Evolutionary conservation across 495 filamentous ascomycete species (phyloP), one percentile per base, ranked within the genome.

Genomic region (Trichocladium uniseriatum): DNA sequence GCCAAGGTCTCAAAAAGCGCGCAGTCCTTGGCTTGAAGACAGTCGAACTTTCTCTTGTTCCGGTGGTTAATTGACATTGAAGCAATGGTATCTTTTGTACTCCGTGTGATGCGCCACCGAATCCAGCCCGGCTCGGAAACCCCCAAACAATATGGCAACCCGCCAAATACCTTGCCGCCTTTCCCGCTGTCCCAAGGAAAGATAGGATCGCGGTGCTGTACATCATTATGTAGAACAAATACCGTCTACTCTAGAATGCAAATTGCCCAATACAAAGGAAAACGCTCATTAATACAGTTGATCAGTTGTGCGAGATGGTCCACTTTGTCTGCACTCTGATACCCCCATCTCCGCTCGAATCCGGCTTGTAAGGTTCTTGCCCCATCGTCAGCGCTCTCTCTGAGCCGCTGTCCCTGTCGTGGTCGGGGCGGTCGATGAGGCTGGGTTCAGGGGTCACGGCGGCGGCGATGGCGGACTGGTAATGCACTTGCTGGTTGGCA

Each of bases 261-360:
- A 22, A 4, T 2, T 11, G n/a, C 15, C 19, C 2, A 29, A 15
- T 29, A 5, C 7, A 40, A 22, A 35, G 22, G 15, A 31, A 42
- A 48, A 29, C 11, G 42, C 29, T 6, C n/a, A 16, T 3, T 15
- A 46, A 20, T 9, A 13, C 22, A 3, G 6, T 2, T 19, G 28
- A 5, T 54, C 31, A 50, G 20, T 50, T 27, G 15, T 38, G 41
- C 9, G 53, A 44, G 36, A 58, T 58, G 19, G 38, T 45, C 55
- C 55, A 58, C 47, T 55, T 55, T 0, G 55, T 58, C 27, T 54
- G 49, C 47, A 58, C 55, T 43, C 48, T 49, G 16, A 58, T 58
- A 5, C 32, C 54, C 7, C 24, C 35, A 6, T 31, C n/a, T n/a
- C n/a, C n/a, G n/a, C n/a, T 13, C 8, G 32, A 19, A 1, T 52